Conservation (phyloP, 352 stramenopile species). For the Phytophthora podocarpi region DNA sequence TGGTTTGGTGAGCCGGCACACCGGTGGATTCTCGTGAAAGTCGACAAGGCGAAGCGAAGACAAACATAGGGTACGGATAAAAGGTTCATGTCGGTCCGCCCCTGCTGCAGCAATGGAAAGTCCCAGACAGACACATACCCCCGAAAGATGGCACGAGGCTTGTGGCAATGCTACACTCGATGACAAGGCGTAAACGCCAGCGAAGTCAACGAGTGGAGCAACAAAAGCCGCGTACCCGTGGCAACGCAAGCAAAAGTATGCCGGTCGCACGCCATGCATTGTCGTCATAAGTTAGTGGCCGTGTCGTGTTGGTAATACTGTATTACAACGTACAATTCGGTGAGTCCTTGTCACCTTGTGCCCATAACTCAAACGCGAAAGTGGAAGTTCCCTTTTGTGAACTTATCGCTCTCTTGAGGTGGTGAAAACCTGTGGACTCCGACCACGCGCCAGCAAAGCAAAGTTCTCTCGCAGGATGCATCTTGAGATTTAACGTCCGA, state of each 20-base stretch:
- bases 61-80: slow-evolving; percentile 11
- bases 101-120: slow-evolving; percentile 23
- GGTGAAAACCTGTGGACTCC: slow-evolving; percentile 32
- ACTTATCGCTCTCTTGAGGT: slow-evolving; percentile 20
- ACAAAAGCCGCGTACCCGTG: no score
- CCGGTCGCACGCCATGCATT: neutral
- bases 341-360: slow-evolving; percentile 8
- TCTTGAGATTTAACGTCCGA: slow-evolving; percentile 23
- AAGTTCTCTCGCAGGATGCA: slow-evolving; percentile 23
- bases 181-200: no score
- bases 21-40: slow-evolving; percentile 9
- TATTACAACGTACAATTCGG: slow-evolving; percentile 19
- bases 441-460: slow-evolving; percentile 2
- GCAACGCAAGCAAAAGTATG: no score
- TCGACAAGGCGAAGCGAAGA: neutral
- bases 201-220: no score
- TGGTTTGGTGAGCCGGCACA: slow-evolving; percentile 1
- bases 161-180: no score
- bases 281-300: neutral
- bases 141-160: slow-evolving; percentile 14
- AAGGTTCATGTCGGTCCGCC: slow-evolving; percentile 24
- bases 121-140: neutral
- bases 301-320: neutral
- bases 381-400: slow-evolving; percentile 18
- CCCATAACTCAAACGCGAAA: slow-evolving; percentile 7